Base-by-base conservation (phyloP, 495 filamentous ascomycete species). In the Tetracladium setigerum region DNA sequence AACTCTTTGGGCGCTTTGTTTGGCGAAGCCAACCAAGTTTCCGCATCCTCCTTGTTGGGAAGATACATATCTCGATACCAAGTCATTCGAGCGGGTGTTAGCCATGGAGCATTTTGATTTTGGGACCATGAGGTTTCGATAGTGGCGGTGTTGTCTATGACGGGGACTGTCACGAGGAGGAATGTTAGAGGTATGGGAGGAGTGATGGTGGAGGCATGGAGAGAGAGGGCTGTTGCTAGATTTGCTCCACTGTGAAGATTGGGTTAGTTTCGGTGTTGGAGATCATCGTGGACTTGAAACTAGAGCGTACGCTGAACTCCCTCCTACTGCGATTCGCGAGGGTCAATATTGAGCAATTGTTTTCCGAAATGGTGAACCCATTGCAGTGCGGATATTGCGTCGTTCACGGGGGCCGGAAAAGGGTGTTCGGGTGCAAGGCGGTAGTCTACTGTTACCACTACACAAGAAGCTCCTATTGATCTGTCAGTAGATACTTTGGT, bases 141-240 rank as follows among this genome's bases (percentile, higher is more conserved):
- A 1, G 55, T 55, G 13, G 58, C 55, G 12, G 52, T 57, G 42
- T 54, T 61, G 49, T 58, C 52, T n/a, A 61, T 53, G 9, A 61
- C 58, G 16, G 58, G 55, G 18, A 50, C 45, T 11, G 55, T 49
- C 2, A 57, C 32, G 5, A 61, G 18, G 22, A 49, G 51, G 10
- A 49, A 46, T 3, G 24, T 15, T 4, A 51, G 47, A 3, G 34
- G 18, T 15, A 47, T 37, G 5, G 17, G 18, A 30, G 44, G 44
- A 4, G 32, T 27, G 13, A 37, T 4, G 10, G 18, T 12, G 12
- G 44, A 18, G 24, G 44, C 44, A 11, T 38, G 10, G 2, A 47
- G 16, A 2, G 44, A 38, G 11, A 47, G 35, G 15, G 39, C 19
- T 1, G 44, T 22, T 15, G 44, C 35, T n/a, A 47, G 30, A 15